A percentile compares a stretch with the other conserved stretches of the same genome.
Evolutionary conservation across 2,329 filamentous ascomycete species (phyloP).

Genomic region (Aspergillus clavatus): DNA sequence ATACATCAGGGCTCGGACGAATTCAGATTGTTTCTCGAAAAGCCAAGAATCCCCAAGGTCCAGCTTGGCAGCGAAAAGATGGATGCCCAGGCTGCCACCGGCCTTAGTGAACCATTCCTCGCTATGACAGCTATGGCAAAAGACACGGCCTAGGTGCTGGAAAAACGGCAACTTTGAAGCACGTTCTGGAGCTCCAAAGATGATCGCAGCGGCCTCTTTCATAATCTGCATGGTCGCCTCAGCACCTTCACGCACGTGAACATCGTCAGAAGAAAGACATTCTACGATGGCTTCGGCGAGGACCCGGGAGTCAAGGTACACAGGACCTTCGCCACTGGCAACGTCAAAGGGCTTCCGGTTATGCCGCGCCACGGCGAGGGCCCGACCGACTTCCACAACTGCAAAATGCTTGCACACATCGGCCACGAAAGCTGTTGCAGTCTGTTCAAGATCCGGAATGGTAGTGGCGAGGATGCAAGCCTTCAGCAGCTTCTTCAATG

Average conservation of each 20-base stretch:
- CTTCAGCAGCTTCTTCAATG: constrained; percentile 81
- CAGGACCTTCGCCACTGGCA: constrained; percentile 75
- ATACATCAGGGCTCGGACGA: constrained; percentile 86
- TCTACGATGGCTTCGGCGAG: constrained; percentile 88
- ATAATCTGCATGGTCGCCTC: constrained; percentile 73
- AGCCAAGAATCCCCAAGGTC: constrained; percentile 83
- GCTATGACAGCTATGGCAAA: constrained; percentile 92
- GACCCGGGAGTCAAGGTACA: constrained; percentile 80
- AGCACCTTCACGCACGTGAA: constrained; percentile 74
- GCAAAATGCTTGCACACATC: constrained; percentile 87
- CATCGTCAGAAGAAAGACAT: constrained; percentile 78
- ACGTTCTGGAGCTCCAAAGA: constrained; percentile 70
- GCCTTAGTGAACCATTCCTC: constrained; percentile 99
- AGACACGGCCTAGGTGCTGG: constrained; percentile 70
- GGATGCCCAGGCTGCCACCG: constrained; percentile 85
- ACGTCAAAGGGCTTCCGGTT: constrained; percentile 76
- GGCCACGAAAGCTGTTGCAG: constrained; percentile 68
- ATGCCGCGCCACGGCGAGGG: constrained; percentile 76
- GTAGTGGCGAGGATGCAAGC: constrained; percentile 82
- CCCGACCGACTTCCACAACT: constrained; percentile 79
- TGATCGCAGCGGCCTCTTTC: constrained; percentile 67
- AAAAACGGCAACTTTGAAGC: constrained; percentile 81
- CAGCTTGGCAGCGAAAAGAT: constrained; percentile 77
- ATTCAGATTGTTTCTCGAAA: constrained; percentile 74
- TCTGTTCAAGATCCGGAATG: constrained; percentile 70